Conservation (phyloP, 2,329 filamentous ascomycete genomes). For the Ambrosiella beaveri region DNA sequence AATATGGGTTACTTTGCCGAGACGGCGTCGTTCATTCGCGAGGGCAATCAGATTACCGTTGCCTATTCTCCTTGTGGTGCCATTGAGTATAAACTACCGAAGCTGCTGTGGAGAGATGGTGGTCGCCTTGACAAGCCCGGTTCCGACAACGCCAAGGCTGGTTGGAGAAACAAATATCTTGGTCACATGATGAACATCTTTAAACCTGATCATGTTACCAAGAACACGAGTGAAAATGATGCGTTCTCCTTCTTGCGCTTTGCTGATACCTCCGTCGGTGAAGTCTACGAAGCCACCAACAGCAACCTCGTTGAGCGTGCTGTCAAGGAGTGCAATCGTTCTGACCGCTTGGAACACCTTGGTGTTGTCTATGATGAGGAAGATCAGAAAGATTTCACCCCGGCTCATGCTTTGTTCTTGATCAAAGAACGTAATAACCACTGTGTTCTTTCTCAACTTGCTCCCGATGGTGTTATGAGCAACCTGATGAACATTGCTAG, state of each 20-base stretch:
- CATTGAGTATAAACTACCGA: conserved; percentile 71
- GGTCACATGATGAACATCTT: conserved; percentile 80
- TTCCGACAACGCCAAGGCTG: conserved; percentile 53
- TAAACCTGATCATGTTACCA: conserved; percentile 58
- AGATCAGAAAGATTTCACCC: conserved; percentile 44
- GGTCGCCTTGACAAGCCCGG: conserved; percentile 62
- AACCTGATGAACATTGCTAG: conserved; percentile 66
- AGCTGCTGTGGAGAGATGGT: conserved; percentile 62
- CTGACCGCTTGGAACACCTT: conserved; percentile 46
- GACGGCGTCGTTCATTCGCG: conserved; percentile 84
- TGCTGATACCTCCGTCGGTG: conserved; percentile 55
- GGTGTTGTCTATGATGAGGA: conserved; percentile 57
- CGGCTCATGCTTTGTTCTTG: conserved; percentile 64
- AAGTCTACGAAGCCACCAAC: conserved; percentile 54
- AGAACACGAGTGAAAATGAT: conserved; percentile 41
- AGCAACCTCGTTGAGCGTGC: conserved; percentile 59
- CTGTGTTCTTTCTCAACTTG: conserved; percentile 49
- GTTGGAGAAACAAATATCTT: conserved; percentile 64
- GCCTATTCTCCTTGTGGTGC: conserved; percentile 74
- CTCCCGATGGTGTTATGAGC: conserved; percentile 53
- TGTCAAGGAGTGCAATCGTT: conserved; percentile 36
- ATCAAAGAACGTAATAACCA: conserved; percentile 55
- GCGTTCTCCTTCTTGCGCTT: conserved; percentile 87
- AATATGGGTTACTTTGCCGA: conserved; percentile 79
- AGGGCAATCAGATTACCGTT: conserved; percentile 63